These are phyloP conservation scores for Pisolithus sp. DNA, from an alignment of 768 basidiomycete genomes.

Conservation along the genomic window DNA sequence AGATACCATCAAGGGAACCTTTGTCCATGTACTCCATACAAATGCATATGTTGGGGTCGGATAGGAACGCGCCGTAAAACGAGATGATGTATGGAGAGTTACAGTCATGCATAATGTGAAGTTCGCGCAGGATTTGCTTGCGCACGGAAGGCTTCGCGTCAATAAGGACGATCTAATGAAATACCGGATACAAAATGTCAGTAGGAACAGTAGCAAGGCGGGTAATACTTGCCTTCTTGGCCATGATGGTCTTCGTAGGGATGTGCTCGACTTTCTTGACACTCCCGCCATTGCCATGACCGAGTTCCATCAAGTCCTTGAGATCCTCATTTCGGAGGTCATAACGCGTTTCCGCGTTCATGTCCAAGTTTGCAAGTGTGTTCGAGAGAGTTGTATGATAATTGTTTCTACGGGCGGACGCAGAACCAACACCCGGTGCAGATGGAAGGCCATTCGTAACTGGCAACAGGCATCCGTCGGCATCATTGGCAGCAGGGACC, in stretches of 20 bases:
- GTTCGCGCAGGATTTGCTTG: conserved; percentile 95
- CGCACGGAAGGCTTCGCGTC: conserved; percentile 94
- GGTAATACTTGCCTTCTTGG: conserved; percentile 77
- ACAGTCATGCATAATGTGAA: conserved; percentile 99
- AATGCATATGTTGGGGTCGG: conserved; percentile 97
- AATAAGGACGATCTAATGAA: conserved; percentile 79
- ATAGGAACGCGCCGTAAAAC: conserved; percentile 94
- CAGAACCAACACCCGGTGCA: conserved; percentile 45
- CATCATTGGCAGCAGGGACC: conserved; percentile 20
- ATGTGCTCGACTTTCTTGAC: conserved; percentile 94
- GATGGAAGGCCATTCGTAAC: conserved; percentile 44
- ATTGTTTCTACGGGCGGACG: conserved; percentile 55
- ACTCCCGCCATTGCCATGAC: conserved; percentile 95
- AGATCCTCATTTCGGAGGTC: conserved; percentile 87
- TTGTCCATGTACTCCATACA: conserved; percentile 98
- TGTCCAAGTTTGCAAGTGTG: conserved; percentile 80
- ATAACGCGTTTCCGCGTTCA: conserved; percentile 79
- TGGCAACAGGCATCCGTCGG: conserved; percentile 41
- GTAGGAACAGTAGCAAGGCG: not conserved
- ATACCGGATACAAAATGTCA: not conserved
- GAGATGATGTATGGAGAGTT: conserved; percentile 90
- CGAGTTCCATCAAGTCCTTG: conserved; percentile 84
- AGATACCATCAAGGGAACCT: conserved; percentile 89
- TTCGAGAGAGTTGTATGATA: conserved; percentile 77
- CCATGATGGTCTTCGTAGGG: conserved; percentile 91